Evolutionary conservation across 2,329 filamentous ascomycete genomes (phyloP), one percentile per base, ranked within the genome.

Genomic region (Botrytis deweyae): DNA sequence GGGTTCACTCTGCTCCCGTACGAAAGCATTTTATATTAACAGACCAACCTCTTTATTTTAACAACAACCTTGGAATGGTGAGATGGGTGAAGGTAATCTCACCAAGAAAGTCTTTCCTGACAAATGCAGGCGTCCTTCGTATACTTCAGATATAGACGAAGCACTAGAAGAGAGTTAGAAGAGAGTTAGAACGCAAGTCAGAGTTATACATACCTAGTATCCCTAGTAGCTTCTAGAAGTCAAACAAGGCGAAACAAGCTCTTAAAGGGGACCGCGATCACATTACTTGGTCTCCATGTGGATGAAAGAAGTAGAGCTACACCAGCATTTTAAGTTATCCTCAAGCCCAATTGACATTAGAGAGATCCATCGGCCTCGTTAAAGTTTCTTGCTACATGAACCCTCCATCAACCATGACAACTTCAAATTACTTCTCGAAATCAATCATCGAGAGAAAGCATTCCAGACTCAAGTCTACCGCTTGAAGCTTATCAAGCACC

Each of bases 11-110:
- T 14, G 8, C 59, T 68, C 70, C 67, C 38, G 10, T 67, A 44
- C 46, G 46, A 72, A 67, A 16, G 66, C 59, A 66, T 59, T 38
- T 61, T 72, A 67, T 72, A 67, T 72, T 61, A 68, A 38, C 49
- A 68, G 70, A 61, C 70, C 70, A 72, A 59, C 70, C 70, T 72
- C 70, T 68, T 59, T 61, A 61, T 72, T 68, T 72, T 40, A 42
- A 72, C 40, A 40, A 67, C 70, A 29, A 36, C 10, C 49, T n/a
- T 10, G 46, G 22, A 25, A 52, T 33, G 20, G 36, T 14, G n/a
- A 29, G 12, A 42, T 33, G n/a, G 25, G 9, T 33, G 16, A 44
- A 38, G 59, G 10, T 5, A 3, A 62, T 38, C 59, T 40, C 22
- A 8, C 1, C 38, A 64, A 29, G 61, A 40, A 46, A 67, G 44